These are phyloP conservation scores for Blastobotrys persicus DNA, from an alignment of 1,139 yeast genomes.

Conservation along the genomic window DNA sequence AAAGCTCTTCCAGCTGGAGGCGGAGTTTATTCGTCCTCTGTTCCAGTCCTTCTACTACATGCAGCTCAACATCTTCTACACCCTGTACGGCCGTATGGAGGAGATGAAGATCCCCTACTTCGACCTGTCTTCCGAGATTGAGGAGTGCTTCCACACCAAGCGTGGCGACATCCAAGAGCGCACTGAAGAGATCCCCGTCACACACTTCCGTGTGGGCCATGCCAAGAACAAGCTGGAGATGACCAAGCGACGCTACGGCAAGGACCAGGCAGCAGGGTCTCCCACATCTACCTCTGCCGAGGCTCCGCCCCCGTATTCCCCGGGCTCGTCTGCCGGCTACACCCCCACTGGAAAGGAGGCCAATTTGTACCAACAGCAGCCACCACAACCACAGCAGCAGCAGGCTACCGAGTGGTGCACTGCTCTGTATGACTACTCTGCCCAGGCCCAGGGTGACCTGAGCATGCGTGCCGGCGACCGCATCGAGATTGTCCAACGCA, in stretches of 20 bases:
- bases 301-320: slow-evolving; percentile 35
- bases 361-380: slow-evolving; percentile 24
- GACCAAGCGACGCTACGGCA: slow-evolving; percentile 72
- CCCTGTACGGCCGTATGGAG: slow-evolving; percentile 85
- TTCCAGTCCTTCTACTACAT: slow-evolving; percentile 93
- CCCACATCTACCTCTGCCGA: slow-evolving; percentile 30
- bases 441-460: slow-evolving; percentile 88
- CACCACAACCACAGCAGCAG: slow-evolving; percentile 22
- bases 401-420: slow-evolving; percentile 55
- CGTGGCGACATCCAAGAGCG: slow-evolving; percentile 90
- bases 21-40: slow-evolving; percentile 87
- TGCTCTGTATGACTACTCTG: slow-evolving; percentile 72
- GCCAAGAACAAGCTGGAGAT: slow-evolving; percentile 81
- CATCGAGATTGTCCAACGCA: slow-evolving; percentile 77
- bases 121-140: slow-evolving; percentile 77
- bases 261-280: slow-evolving; percentile 40
- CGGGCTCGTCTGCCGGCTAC: slow-evolving; percentile 29
- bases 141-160: slow-evolving; percentile 73
- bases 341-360: slow-evolving; percentile 27
- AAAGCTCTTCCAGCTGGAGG: slow-evolving; percentile 77
- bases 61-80: slow-evolving; percentile 96
- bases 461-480: slow-evolving; percentile 83
- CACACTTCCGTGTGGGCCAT: slow-evolving; percentile 87
- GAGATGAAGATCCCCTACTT: slow-evolving; percentile 96
- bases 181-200: slow-evolving; percentile 79